Evolutionary conservation across 441 rosid genomes (phyloP).

Genomic region (Arabidopsis lyrata): DNA sequence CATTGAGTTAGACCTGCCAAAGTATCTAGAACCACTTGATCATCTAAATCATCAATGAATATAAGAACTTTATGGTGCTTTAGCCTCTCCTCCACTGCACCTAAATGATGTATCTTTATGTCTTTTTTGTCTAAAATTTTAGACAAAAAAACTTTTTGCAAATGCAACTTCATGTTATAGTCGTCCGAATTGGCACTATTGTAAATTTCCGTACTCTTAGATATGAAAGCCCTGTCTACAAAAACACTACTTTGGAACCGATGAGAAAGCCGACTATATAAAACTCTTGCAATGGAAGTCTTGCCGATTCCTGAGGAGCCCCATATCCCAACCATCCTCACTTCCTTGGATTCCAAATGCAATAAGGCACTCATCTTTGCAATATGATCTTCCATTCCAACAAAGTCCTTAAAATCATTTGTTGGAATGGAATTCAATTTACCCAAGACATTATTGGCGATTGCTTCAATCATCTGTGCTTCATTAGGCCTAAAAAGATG

Average conservation of each 20-base stretch:
- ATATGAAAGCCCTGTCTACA: not conserved
- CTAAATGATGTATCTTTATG: not conserved
- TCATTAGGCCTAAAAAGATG: not conserved
- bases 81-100: not conserved
- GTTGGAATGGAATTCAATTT: not conserved
- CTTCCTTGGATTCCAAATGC: not conserved
- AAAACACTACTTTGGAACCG: not conserved
- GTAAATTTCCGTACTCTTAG: not conserved
- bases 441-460: conserved; percentile 5
- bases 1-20: conserved; percentile 11
- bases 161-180: not conserved
- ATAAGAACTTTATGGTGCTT: conserved; percentile 1
- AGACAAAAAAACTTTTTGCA: not conserved
- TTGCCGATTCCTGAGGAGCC: conserved; percentile 13
- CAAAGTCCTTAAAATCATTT: not conserved
- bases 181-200: not conserved
- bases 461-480: conserved; percentile 17
- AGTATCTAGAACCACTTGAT: conserved; percentile 21
- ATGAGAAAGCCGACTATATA: not conserved
- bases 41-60: conserved; percentile 24
- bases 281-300: conserved; percentile 26
- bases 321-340: conserved; percentile 15
- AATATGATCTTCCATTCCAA: not conserved
- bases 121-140: not conserved
- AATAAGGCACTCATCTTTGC: not conserved